phyloP scores from a whole-genome alignment of 176 grass and related monocot species.

The Musa troglodytarum region DNA sequence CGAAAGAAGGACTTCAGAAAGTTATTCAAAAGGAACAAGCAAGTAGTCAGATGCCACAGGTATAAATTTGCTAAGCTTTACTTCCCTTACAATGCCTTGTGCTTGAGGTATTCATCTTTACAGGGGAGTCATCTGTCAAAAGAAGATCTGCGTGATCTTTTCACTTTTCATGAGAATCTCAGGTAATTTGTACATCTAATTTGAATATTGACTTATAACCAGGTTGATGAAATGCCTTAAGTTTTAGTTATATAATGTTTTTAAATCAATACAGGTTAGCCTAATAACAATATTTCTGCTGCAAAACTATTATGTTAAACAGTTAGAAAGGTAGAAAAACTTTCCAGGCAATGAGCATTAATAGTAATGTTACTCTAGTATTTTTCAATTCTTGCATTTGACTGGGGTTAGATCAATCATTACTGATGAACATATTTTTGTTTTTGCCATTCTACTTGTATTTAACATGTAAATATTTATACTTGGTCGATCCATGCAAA shows the following conservation, averaged over 20 bases:
- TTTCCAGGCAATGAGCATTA: no score
- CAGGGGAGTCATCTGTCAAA: conserved; percentile 81
- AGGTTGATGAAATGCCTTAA: neutral
- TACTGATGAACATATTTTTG: neutral
- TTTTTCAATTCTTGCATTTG: no score
- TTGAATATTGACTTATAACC: neutral
- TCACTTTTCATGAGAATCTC: conserved; percentile 73
- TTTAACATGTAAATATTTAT: no score
- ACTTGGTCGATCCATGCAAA: no score
- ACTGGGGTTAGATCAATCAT: neutral
- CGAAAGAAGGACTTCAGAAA: conserved; percentile 94
- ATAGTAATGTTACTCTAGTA: no score
- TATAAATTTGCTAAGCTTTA: conserved; percentile 20
- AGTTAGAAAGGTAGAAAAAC: no score
- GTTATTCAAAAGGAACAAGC: conserved; percentile 83
- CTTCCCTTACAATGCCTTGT: conserved; percentile 7
- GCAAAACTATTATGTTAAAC: no score
- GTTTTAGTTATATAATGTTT: neutral
- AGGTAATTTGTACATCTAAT: conserved; percentile 28
- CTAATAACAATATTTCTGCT: no score
- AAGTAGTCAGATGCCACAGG: conserved; percentile 44
- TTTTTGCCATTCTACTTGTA: neutral
- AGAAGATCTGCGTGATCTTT: conserved; percentile 89
- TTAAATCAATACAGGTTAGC: no score
- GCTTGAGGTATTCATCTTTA: conserved; percentile 29